Evolutionary conservation across 139 green algal genomes (phyloP), one percentile per base, ranked within the genome.

Genomic region (Desmodesmus armatus): DNA sequence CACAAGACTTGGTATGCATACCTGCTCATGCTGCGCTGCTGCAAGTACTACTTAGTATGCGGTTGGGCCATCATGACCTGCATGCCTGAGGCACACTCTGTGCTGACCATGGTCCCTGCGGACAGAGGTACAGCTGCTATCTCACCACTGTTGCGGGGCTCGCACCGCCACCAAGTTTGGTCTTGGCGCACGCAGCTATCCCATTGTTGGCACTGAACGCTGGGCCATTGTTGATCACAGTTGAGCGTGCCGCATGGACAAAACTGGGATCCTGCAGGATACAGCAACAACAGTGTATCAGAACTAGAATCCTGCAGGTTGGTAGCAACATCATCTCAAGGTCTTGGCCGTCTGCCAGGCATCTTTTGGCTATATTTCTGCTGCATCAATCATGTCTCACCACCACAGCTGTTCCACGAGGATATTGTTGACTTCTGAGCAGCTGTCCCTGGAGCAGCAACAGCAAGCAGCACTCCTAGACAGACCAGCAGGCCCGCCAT

Each of bases 171-270:
- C 77, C 60, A 84, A 23, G 41, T 47, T 4, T 35, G 39, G 27
- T 40, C 62, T 17, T 84, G 77, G 23, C 77, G 55, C 25, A 51
- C 40, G 27, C 77, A 84, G 21, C 60, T 40, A 63, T 84, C 77
- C n/a, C 40, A 65, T 11, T 73, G n/a, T 15, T 84, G 58, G 77
- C 77, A 84, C 4, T 39, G n/a, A 13, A 75, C 27, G 27, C 25
- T n/a, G n/a, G 77, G 77, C 77, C 77, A 84, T 17, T 84, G 77
- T 17, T 21, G 9, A 41, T 84, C 77, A 39, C 77, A 84, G 58
- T 84, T 84, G 37, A 15, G 23, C 6, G 77, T 84, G 29, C 77
- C 77, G 21, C 43, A 70, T 29, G 60, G 77, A 41, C 58, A 74
- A 58, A 41, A 66, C 27, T 80, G 73, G 17, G 21, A 43, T 15